Conservation (phyloP, 495 filamentous ascomycete species). For the Sphaerosporella brunnea region DNA sequence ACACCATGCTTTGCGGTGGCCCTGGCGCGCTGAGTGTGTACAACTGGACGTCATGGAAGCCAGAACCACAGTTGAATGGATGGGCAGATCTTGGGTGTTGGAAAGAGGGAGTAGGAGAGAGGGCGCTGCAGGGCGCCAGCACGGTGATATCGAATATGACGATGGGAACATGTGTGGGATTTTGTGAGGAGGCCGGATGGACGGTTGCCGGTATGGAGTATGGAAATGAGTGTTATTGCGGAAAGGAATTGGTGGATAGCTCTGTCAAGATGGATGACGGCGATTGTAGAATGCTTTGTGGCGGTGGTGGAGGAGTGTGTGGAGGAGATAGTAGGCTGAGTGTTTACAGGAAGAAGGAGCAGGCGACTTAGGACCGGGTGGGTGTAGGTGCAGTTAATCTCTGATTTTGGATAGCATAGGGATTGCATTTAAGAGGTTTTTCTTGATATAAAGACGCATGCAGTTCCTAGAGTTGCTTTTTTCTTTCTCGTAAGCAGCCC, state of each 20-base stretch:
- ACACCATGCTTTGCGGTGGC: constrained; percentile 13
- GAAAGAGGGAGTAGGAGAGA: neutral
- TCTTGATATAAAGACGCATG: too few relatives aligned
- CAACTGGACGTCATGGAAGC: neutral
- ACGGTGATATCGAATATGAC: neutral
- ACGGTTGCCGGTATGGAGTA: neutral
- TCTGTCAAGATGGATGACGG: neutral
- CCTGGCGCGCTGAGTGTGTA: constrained; percentile 5
- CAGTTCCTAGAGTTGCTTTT: too few relatives aligned
- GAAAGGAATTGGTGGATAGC: neutral
- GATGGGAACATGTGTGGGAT: neutral
- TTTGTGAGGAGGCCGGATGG: neutral
- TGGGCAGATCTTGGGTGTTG: neutral
- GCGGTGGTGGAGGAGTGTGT: neutral
- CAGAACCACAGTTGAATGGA: neutral
- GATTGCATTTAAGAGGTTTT: too few relatives aligned
- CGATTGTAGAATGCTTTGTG: neutral
- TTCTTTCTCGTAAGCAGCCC: too few relatives aligned
- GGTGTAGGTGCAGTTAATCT: too few relatives aligned
- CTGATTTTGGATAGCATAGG: too few relatives aligned
- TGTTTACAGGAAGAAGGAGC: neutral
- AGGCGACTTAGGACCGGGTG: too few relatives aligned
- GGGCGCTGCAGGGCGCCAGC: neutral
- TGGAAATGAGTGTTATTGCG: neutral
- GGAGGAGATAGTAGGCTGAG: neutral